Conservation (phyloP, 2,329 filamentous ascomycete genomes). For the Bertia moriformis region DNA sequence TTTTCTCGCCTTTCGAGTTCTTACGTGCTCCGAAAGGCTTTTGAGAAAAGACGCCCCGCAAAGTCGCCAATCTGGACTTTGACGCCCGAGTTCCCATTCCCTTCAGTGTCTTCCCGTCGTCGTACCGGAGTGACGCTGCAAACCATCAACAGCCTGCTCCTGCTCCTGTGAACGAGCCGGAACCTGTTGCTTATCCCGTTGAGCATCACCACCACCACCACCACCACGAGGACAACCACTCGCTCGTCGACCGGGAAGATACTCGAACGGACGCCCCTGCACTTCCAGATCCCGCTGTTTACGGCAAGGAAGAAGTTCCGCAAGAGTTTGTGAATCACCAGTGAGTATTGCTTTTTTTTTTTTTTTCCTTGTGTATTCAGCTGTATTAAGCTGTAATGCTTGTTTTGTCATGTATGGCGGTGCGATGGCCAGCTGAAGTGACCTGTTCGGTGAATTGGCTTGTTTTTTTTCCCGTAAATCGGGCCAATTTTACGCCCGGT, state of each 20-base stretch:
- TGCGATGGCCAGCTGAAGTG: no score
- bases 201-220: conserved; percentile 39
- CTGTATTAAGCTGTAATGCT: no score
- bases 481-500: no score
- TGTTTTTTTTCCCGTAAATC: no score
- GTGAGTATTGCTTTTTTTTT: neutral
- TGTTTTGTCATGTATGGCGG: no score
- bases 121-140: conserved; percentile 36
- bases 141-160: no score
- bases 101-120: conserved; percentile 74
- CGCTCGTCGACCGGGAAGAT: conserved; percentile 67
- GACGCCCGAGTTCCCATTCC: conserved; percentile 66
- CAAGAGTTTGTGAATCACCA: neutral
- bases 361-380: no score
- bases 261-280: neutral
- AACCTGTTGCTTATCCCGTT: no score
- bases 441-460: no score
- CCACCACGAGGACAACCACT: conserved; percentile 42
- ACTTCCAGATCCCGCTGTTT: neutral
- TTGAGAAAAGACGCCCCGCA: conserved; percentile 48
- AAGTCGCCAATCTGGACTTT: conserved; percentile 64
- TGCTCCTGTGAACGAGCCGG: conserved; percentile 8
- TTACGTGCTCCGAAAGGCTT: conserved; percentile 35
- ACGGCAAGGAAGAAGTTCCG: neutral
- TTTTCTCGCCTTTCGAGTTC: conserved; percentile 30